phyloP scores from a whole-genome alignment of 306 rosid species.

The Pyrus pyrifolia region DNA sequence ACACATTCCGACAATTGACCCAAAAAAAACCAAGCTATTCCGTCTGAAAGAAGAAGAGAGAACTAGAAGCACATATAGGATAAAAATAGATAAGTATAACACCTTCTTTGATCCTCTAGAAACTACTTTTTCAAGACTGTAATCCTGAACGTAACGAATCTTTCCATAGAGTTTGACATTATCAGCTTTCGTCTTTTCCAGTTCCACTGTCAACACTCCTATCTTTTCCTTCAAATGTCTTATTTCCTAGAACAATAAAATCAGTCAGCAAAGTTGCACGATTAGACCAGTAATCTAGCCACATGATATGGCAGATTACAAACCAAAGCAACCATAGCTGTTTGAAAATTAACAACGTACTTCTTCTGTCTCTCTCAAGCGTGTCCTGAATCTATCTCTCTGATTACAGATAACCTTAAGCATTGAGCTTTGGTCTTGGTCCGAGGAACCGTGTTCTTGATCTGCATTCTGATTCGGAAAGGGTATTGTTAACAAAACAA shows the following conservation, averaged over 20 bases:
- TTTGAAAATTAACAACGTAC: slow-evolving; percentile 24
- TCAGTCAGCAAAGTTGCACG: slow-evolving; percentile 9
- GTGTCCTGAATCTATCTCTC: slow-evolving; percentile 89
- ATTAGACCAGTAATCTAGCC: slow-evolving; percentile 15
- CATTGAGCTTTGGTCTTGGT: slow-evolving; percentile 96
- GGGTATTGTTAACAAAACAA: slow-evolving; percentile 13
- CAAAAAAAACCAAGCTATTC: too few relatives aligned
- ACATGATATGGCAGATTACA: not conserved
- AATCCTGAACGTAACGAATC: slow-evolving; percentile 97
- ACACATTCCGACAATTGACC: not conserved
- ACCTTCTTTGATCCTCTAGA: slow-evolving; percentile 98
- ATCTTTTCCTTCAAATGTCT: slow-evolving; percentile 91
- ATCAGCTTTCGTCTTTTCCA: slow-evolving; percentile 88
- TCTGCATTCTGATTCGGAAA: slow-evolving; percentile 56
- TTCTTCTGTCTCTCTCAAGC: slow-evolving; percentile 95
- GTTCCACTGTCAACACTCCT: slow-evolving; percentile 63
- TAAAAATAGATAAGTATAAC: slow-evolving; percentile 5
- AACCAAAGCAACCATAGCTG: slow-evolving; percentile 1
- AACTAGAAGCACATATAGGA: not conserved
- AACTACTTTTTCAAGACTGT: slow-evolving; percentile 84
- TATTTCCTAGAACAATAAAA: slow-evolving; percentile 55
- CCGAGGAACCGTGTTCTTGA: slow-evolving; percentile 49
- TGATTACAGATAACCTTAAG: slow-evolving; percentile 96
- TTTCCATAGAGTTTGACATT: slow-evolving; percentile 95
- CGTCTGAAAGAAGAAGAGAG: not conserved